Evolutionary conservation across 202 grass and related monocot species (phyloP).

Genomic region (Musa balbisiana): DNA sequence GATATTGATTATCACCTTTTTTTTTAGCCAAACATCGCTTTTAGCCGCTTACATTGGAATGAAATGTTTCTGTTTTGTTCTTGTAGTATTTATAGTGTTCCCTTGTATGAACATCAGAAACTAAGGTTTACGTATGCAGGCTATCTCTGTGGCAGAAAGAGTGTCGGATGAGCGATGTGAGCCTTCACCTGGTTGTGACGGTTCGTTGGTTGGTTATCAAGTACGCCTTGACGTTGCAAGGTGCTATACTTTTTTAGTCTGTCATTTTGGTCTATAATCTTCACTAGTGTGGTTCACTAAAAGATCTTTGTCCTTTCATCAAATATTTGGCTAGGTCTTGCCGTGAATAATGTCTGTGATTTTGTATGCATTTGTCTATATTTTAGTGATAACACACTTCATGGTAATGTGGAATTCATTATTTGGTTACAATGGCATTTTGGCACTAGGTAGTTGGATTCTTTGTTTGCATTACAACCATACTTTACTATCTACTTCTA

Average conservation of each 20-base stretch:
- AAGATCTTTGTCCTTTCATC: constrained; percentile 1
- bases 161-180: constrained; percentile 94
- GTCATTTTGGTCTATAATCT: constrained; percentile 10
- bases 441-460: too few relatives aligned
- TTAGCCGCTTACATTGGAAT: too few relatives aligned
- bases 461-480: neutral
- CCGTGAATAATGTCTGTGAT: neutral
- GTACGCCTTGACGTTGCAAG: constrained; percentile 91
- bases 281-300: neutral
- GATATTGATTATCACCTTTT: too few relatives aligned
- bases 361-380: neutral
- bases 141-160: constrained; percentile 96
- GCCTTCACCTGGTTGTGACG: constrained; percentile 77
- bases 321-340: neutral
- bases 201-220: constrained; percentile 93
- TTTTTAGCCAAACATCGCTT: too few relatives aligned
- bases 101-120: neutral
- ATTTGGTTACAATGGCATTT: too few relatives aligned
- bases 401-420: too few relatives aligned
- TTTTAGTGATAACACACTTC: neutral
- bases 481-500: neutral
- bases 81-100: neutral
- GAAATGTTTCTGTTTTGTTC: neutral
- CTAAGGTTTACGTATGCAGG: constrained; percentile 26
- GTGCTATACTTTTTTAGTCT: constrained; percentile 30